Evolutionary conservation across 257 asterid species (phyloP).

Genomic region (Nicotiana sylvestris): DNA sequence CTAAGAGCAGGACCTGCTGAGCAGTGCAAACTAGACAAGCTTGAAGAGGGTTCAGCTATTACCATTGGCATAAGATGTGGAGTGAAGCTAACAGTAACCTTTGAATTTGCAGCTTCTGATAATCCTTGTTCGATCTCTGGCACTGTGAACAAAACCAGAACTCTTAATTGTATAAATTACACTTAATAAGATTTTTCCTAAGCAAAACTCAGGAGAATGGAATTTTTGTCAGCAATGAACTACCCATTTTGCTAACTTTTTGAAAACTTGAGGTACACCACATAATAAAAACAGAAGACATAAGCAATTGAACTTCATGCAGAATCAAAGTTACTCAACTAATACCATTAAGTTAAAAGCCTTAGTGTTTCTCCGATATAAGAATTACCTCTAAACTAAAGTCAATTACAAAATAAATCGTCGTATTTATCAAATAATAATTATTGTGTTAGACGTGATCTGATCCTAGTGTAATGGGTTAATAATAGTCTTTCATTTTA

Average conservation of each 20-base stretch:
- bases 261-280: background rate
- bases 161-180: background rate
- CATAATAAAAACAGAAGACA: background rate
- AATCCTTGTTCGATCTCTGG: slow-evolving; percentile 99
- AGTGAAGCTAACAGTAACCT: slow-evolving; percentile 96
- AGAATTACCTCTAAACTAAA: background rate
- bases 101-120: slow-evolving; percentile 66
- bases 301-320: background rate
- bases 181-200: background rate
- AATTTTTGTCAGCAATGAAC: background rate
- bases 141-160: slow-evolving; percentile 38
- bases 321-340: background rate
- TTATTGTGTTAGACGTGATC: background rate
- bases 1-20: background rate
- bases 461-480: background rate
- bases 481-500: background rate
- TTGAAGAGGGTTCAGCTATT: slow-evolving; percentile 20
- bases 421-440: background rate
- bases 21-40: background rate
- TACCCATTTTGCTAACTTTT: background rate
- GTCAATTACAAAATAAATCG: background rate
- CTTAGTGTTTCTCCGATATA: background rate
- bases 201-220: background rate
- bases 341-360: background rate
- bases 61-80: slow-evolving; percentile 99